Evolutionary conservation across 2,329 filamentous ascomycete genomes (phyloP).

Genomic region (Chalara sp.): DNA sequence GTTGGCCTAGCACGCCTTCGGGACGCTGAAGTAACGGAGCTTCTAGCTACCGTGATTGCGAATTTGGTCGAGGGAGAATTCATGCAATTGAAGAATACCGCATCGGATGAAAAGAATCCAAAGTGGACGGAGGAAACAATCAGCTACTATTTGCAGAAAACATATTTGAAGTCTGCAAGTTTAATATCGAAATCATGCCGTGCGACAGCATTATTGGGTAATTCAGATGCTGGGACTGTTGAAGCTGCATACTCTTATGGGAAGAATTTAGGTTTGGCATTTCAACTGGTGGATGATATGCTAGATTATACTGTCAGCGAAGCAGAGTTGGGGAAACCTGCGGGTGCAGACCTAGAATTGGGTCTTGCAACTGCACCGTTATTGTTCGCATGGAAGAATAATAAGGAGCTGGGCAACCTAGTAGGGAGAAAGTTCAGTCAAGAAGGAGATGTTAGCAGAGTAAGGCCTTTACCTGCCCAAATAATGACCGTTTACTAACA

Average conservation of each 20-base stretch:
- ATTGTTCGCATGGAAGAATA: constrained; percentile 91
- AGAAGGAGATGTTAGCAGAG: constrained; percentile 78
- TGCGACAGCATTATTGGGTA: constrained; percentile 78
- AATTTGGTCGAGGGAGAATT: constrained; percentile 98
- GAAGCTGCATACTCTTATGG: constrained; percentile 91
- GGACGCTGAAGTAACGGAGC: constrained; percentile 89
- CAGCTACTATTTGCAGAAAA: constrained; percentile 94
- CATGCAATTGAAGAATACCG: constrained; percentile 98
- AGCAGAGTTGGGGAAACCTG: constrained; percentile 84
- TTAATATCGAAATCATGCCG: constrained; percentile 95
- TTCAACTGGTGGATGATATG: constrained; percentile 97
- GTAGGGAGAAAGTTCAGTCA: constrained; percentile 85
- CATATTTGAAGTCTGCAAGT: constrained; percentile 93
- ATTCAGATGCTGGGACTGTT: constrained; percentile 68
- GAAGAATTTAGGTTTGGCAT: constrained; percentile 87
- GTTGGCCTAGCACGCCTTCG: constrained; percentile 85
- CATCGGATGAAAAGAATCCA: constrained; percentile 76
- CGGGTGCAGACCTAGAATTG: constrained; percentile 87
- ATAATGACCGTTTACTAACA: constrained; percentile 10
- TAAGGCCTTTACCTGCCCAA: constrained; percentile 39
- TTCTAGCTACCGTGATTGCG: constrained; percentile 91
- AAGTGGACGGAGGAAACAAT: constrained; percentile 84
- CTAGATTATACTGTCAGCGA: constrained; percentile 88
- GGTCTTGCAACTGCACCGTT: constrained; percentile 90
- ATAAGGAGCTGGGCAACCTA: constrained; percentile 74